These are phyloP conservation scores for Gynochthodes officinalis DNA, from an alignment of 257 asterid genomes.

Conservation along the genomic window DNA sequence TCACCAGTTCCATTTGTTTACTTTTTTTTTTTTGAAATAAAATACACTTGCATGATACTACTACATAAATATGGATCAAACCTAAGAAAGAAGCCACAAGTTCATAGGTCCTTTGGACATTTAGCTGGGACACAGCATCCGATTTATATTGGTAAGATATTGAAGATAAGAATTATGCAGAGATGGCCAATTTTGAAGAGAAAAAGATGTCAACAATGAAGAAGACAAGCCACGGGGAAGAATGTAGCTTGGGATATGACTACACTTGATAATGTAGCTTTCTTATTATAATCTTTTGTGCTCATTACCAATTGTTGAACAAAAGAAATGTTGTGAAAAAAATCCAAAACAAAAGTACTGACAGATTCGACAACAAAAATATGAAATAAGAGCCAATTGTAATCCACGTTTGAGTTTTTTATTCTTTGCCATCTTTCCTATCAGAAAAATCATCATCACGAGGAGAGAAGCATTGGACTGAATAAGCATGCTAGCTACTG, in stretches of 20 bases:
- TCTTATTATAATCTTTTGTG: no score
- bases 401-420: conserved; percentile 14
- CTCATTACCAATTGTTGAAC: background rate
- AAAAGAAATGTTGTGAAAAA: background rate
- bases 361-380: background rate
- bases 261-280: background rate
- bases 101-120: no score
- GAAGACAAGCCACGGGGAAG: no score
- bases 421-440: background rate
- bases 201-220: no score
- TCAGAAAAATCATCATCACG: background rate
- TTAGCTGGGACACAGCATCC: no score
- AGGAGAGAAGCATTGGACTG: no score
- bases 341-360: background rate
- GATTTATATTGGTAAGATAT: no score
- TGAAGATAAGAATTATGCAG: no score
- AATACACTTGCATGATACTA: no score
- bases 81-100: background rate
- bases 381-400: background rate
- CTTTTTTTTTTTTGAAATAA: background rate
- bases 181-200: no score
- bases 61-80: background rate
- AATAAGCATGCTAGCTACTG: no score
- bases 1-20: background rate
- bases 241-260: background rate